Conservation (phyloP, 495 filamentous ascomycete species). For the Coniosporium apollinis region DNA sequence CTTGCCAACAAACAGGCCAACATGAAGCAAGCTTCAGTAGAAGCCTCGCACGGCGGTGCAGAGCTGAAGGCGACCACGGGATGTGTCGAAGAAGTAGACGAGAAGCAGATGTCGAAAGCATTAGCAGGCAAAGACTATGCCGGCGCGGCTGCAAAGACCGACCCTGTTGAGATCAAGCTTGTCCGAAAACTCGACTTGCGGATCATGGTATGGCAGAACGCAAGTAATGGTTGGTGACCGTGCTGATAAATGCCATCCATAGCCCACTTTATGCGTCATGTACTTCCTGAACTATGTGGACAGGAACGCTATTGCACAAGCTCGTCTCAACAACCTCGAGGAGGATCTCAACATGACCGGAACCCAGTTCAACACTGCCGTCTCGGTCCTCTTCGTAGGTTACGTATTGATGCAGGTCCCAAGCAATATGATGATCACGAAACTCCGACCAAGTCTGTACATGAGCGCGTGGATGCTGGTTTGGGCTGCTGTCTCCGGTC, state of each 20-base stretch:
- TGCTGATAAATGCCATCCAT: no score
- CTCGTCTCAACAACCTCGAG: constrained; percentile 1
- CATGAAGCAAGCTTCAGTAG: no score
- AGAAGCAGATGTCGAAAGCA: no score
- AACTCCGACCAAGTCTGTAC: neutral
- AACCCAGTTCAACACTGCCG: constrained; percentile 3
- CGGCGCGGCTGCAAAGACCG: no score
- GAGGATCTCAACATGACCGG: constrained; percentile 1
- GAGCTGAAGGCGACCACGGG: no score
- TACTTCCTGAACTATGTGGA: constrained; percentile 2
- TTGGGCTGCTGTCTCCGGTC: neutral
- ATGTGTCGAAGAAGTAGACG: no score
- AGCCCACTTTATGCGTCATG: neutral
- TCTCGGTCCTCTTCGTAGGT: constrained; percentile 3
- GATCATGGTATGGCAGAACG: no score
- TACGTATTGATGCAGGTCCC: constrained; percentile 4
- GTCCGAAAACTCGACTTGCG: constrained; percentile 32
- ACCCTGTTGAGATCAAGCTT: constrained; percentile 30
- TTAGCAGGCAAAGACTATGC: no score
- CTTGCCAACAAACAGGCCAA: no score
- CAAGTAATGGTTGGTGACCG: no score
- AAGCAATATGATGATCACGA: neutral
- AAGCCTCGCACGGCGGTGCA: no score
- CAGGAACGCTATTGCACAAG: constrained; percentile 2
- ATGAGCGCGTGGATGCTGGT: neutral